Evolutionary conservation across 2,329 filamentous ascomycete species (phyloP), one percentile per base, ranked within the genome.

Genomic region (Amesomyces nigricolor): DNA sequence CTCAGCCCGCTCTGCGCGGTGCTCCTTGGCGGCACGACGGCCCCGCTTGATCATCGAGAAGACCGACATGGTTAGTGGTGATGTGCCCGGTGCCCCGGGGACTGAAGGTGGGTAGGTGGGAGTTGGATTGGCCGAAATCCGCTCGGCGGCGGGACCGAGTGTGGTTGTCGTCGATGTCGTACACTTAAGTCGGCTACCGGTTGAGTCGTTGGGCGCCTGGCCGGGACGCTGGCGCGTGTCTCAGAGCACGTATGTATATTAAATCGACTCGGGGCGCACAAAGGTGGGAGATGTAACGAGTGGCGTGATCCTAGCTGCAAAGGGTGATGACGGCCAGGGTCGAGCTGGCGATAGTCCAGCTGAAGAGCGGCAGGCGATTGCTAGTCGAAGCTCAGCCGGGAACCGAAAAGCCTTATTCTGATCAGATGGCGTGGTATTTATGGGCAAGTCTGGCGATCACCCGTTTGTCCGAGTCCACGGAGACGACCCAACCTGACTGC

Each of bases 1-100:
- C 61, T 78, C 75, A 42, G 70, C 73, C 57, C 74, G 65, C 63
- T 79, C 77, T 43, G 73, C 71, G 39, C 73, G 78, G 56, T 77
- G 72, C 48, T 82, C 75, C 66, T 83, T 81, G 60, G 79, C 78
- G 51, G 79, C 76, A 64, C 80, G 75, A 56, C 77, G 76, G 60
- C 76, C 75, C 60, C 71, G 72, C 64, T 71, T 77, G 65, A 84
- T 73, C 54, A 76, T 72, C 5, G 75, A 77, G 63, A 85, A 80
- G 59, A 85, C 74, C 43, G 81, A 78, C 82, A 85, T 84, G 57
- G 49, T 49, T 40, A 13, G 39, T 26, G 44, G 9, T 35, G 14
- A 32, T 37, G 48, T 44, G 52, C 22, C 22, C 22, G 22, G 22
- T 26, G 22, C 22, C 22, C 22, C 22, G 22, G 22, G 22, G 22